phyloP scores from a whole-genome alignment of 176 grass and related monocot genomes.

The Chrysopogon serrulatus region DNA sequence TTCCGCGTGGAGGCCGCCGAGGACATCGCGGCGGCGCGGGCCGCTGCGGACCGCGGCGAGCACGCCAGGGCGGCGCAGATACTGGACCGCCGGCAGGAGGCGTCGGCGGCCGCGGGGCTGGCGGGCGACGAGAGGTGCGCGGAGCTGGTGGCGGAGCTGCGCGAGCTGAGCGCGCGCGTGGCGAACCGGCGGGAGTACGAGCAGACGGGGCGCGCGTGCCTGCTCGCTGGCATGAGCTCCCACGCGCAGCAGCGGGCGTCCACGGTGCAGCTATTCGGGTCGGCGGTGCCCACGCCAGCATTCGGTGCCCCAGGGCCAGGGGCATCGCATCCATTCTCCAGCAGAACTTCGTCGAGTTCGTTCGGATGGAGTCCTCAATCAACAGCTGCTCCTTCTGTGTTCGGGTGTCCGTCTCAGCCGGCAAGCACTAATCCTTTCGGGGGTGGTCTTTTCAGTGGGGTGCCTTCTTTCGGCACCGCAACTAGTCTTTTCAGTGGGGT shows the following conservation, averaged over 20 bases:
- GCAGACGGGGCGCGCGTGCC: conserved; percentile 25
- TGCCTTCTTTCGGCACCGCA: not conserved
- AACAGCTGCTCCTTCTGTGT: no score
- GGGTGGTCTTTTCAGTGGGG: not conserved
- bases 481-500: not conserved
- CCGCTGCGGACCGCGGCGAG: conserved; percentile 26
- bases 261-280: not conserved
- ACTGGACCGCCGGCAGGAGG: conserved; percentile 14
- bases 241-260: conserved; percentile 32
- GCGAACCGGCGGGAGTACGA: conserved; percentile 6
- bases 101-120: not conserved
- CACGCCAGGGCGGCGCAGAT: conserved; percentile 26
- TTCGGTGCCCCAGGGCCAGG: not conserved
- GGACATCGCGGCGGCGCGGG: conserved; percentile 37
- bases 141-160: conserved; percentile 28
- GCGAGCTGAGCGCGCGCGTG: conserved; percentile 28
- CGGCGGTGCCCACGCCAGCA: no score
- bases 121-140: conserved; percentile 1
- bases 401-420: no score
- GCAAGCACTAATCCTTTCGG: not conserved
- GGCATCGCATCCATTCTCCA: not conserved
- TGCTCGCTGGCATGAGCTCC: conserved; percentile 39
- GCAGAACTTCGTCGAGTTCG: no score
- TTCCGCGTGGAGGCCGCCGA: conserved; percentile 35
- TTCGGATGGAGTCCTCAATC: no score